These are phyloP conservation scores for Sicyos edulis DNA, from an alignment of 306 rosid genomes.

Conservation along the genomic window DNA sequence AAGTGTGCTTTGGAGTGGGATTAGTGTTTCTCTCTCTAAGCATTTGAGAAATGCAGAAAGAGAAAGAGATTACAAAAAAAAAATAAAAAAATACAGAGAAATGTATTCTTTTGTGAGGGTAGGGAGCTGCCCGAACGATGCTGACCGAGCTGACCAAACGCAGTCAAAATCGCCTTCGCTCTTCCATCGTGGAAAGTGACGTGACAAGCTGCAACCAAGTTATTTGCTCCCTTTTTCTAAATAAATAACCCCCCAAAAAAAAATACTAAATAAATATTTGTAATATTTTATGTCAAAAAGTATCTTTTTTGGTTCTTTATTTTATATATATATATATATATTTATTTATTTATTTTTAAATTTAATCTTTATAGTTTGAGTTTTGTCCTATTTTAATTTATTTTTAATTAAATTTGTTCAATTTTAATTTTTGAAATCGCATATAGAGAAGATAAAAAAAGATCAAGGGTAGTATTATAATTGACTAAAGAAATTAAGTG, in stretches of 20 bases:
- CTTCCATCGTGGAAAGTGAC: slow-evolving; percentile 78
- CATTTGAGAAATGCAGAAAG: slow-evolving; percentile 22
- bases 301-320: too few species aligned
- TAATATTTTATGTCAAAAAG: too few species aligned
- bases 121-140: slow-evolving; percentile 74
- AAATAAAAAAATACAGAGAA: neutral
- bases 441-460: too few species aligned
- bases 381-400: too few species aligned
- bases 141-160: slow-evolving; percentile 70
- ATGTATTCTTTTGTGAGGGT: slow-evolving; percentile 10
- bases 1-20: slow-evolving; percentile 33
- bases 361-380: too few species aligned
- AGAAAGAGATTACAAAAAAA: neutral
- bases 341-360: too few species aligned
- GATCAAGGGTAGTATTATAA: too few species aligned
- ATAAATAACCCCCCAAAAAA: too few species aligned
- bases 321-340: too few species aligned
- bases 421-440: too few species aligned
- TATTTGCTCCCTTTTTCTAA: neutral
- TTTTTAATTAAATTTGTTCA: too few species aligned
- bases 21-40: slow-evolving; percentile 25
- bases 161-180: slow-evolving; percentile 73
- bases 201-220: slow-evolving; percentile 46
- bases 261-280: neutral
- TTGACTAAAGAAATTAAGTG: too few species aligned